Conservation (phyloP, 345 rosid genomes). For the Syzygium grande region DNA sequence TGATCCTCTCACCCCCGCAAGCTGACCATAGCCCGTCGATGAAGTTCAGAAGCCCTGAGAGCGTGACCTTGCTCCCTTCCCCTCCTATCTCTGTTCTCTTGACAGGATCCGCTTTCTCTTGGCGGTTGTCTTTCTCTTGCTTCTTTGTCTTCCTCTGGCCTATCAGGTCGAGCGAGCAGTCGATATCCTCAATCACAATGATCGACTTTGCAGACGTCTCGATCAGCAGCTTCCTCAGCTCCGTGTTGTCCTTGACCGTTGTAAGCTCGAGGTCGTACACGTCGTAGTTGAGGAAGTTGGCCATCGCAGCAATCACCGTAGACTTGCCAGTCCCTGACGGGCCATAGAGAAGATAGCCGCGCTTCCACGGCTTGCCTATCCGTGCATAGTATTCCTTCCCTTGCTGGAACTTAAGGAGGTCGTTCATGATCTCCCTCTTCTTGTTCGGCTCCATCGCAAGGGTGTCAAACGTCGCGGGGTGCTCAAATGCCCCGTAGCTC, state of each 20-base stretch:
- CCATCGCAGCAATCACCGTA: neutral
- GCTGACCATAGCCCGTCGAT: neutral
- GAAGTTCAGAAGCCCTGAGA: constrained; percentile 1
- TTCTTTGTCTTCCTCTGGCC: neutral
- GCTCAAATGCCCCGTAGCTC: neutral
- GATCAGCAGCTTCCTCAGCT: neutral
- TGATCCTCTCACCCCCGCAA: neutral
- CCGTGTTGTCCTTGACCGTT: neutral
- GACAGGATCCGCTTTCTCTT: neutral
- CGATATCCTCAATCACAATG: neutral
- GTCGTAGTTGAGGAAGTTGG: neutral
- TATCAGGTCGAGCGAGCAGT: neutral
- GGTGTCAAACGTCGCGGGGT: neutral
- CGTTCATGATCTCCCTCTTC: neutral
- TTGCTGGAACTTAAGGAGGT: neutral
- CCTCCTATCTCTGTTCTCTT: neutral
- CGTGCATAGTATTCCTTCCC: neutral
- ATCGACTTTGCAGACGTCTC: neutral
- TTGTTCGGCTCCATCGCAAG: neutral
- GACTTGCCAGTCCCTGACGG: neutral
- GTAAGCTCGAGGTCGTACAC: neutral
- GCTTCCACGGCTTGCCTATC: neutral
- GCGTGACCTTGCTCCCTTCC: neutral
- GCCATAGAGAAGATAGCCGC: neutral
- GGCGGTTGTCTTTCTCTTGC: neutral